These are phyloP conservation scores for Pseudocercospora macadamiae DNA, from an alignment of 2,329 filamentous ascomycete genomes.

Conservation along the genomic window DNA sequence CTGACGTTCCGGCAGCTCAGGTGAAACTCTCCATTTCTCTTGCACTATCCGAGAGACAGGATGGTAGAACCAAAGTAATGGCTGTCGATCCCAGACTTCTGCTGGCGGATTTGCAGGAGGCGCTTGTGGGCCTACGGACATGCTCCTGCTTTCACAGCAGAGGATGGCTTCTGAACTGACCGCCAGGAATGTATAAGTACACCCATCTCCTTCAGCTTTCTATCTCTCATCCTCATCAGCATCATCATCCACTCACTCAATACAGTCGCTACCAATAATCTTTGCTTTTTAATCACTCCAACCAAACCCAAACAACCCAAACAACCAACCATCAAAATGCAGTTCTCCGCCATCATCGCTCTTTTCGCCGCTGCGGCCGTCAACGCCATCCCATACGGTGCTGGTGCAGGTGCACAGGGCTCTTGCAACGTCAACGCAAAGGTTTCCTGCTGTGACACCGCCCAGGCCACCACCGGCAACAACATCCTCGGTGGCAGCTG, in stretches of 20 bases:
- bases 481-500: slow-evolving; percentile 22
- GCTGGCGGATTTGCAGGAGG: slow-evolving; percentile 5
- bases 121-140: background rate
- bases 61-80: background rate
- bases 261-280: slow-evolving; percentile 14
- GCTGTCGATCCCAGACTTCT: background rate
- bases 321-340: slow-evolving; percentile 23
- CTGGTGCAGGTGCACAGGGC: background rate
- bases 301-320: too few relatives aligned
- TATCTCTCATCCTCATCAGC: slow-evolving; percentile 14
- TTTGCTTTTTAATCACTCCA: slow-evolving; percentile 15
- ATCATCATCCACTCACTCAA: slow-evolving; percentile 19
- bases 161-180: background rate
- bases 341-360: slow-evolving; percentile 25
- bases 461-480: slow-evolving; percentile 4
- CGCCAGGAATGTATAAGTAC: slow-evolving; percentile 19
- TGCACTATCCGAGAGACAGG: background rate
- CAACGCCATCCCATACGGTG: slow-evolving; percentile 10
- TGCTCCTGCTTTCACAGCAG: background rate
- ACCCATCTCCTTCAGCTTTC: slow-evolving; percentile 6
- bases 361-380: slow-evolving; percentile 21
- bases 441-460: slow-evolving; percentile 23
- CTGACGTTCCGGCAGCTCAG: background rate
- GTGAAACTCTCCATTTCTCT: background rate
- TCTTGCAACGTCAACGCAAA: slow-evolving; percentile 9